A percentile compares a stretch with the other conserved stretches of the same genome.
Evolutionary conservation across 768 basidiomycete genomes (phyloP).

Genomic region (Panaeolus papilionaceus): DNA sequence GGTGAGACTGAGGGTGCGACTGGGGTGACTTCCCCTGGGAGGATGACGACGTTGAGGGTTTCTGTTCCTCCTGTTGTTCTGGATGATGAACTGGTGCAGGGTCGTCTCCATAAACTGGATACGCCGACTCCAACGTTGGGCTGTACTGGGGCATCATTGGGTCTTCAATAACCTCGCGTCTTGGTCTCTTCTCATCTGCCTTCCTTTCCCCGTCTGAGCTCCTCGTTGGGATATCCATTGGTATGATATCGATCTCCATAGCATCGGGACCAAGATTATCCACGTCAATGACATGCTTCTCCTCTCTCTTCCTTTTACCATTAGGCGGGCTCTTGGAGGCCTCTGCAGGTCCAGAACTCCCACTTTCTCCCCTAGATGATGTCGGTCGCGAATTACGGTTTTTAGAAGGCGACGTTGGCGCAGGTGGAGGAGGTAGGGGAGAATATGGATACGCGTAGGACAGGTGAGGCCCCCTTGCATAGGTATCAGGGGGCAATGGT

Average conservation of each 20-base stretch:
- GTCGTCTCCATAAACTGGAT: constrained; percentile 1
- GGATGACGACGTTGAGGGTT: not conserved
- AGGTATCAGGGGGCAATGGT: not conserved
- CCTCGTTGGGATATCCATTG: not conserved
- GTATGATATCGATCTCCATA: not conserved
- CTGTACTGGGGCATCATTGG: constrained; percentile 5
- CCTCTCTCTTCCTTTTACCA: constrained; percentile 5
- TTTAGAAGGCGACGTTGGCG: not conserved
- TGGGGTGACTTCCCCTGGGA: not conserved
- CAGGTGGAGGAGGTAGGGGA: not conserved
- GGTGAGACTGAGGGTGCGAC: not conserved
- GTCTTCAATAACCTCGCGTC: not conserved
- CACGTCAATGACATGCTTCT: not conserved
- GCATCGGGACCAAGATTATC: not conserved
- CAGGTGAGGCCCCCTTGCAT: not conserved
- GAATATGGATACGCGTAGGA: not conserved
- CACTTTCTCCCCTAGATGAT: not conserved
- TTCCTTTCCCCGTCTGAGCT: not conserved
- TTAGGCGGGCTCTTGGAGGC: not conserved
- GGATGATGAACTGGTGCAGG: not conserved
- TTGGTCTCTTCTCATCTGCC: constrained; percentile 4
- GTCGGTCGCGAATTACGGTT: not conserved
- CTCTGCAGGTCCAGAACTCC: not conserved
- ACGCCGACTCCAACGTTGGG: not conserved
- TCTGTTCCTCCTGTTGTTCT: not conserved